phyloP scores from a whole-genome alignment of 306 rosid genomes.

The Macrotyloma uniflorum region DNA sequence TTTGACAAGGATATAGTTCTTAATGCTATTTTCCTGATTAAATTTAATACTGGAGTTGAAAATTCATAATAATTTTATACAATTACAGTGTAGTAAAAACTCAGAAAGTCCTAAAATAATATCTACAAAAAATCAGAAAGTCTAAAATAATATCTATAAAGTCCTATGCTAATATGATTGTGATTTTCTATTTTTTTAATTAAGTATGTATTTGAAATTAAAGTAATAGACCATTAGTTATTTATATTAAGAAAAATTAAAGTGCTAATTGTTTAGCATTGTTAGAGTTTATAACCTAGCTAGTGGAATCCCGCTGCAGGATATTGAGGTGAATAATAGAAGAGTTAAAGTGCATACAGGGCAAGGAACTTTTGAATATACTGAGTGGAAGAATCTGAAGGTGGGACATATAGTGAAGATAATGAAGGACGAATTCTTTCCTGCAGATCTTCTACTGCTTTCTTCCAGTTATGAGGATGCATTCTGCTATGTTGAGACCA shows the following conservation, averaged over 20 bases:
- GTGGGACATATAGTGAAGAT: conserved; percentile 91
- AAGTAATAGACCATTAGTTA: neutral
- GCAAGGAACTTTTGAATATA: conserved; percentile 61
- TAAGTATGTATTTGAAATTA: conserved; percentile 11
- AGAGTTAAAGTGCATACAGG: conserved; percentile 67
- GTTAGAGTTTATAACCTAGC: conserved; percentile 22
- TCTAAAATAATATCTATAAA: neutral
- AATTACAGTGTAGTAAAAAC: neutral
- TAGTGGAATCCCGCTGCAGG: conserved; percentile 53
- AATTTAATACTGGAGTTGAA: conserved; percentile 11
- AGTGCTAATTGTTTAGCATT: neutral
- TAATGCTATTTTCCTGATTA: conserved; percentile 14
- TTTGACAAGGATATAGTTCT: conserved; percentile 26
- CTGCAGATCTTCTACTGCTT: conserved; percentile 87
- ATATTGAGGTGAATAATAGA: conserved; percentile 80
- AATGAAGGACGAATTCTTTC: conserved; percentile 86
- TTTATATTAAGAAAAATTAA: neutral
- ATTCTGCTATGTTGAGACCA: conserved; percentile 93
- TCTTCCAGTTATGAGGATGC: conserved; percentile 92
- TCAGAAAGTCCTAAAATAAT: conserved; percentile 4
- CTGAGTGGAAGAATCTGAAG: conserved; percentile 80
- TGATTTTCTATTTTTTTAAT: neutral
- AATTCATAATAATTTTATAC: conserved; percentile 23
- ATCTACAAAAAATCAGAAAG: neutral
- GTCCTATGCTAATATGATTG: conserved; percentile 6